Conservation (phyloP, 2,329 filamentous ascomycete genomes). For the Hymenoscyphus linearis region DNA sequence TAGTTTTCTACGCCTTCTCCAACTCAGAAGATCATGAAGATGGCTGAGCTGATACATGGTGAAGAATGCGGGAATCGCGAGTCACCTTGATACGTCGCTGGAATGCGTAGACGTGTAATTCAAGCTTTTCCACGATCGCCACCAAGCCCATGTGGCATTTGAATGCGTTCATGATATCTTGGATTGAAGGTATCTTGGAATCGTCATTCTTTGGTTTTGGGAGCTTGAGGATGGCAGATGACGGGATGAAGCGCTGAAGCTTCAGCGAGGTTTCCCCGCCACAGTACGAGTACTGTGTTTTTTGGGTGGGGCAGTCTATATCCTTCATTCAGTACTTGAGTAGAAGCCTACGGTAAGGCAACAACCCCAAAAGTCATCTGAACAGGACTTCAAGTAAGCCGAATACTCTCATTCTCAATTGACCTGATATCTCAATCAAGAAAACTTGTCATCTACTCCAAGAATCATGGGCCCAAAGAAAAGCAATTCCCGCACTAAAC, state of each 20-base stretch:
- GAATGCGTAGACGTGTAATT: constrained; percentile 2
- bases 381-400: background rate
- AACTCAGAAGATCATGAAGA: no score
- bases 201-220: background rate
- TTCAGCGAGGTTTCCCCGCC: background rate
- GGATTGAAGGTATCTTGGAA: background rate
- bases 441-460: background rate
- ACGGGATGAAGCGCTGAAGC: background rate
- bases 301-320: no score
- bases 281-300: no score
- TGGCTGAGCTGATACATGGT: background rate
- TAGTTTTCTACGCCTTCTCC: background rate
- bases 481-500: constrained; percentile 19
- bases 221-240: background rate
- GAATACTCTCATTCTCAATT: background rate
- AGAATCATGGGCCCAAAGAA: constrained; percentile 18
- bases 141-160: background rate
- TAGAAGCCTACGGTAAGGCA: background rate
- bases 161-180: background rate
- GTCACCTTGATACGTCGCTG: background rate
- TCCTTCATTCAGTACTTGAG: no score
- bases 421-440: background rate
- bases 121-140: background rate
- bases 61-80: background rate
- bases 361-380: background rate